Evolutionary conservation across 306 rosid genomes (phyloP), one percentile per base, ranked within the genome.

Genomic region (Herpetospermum pedunculosum): DNA sequence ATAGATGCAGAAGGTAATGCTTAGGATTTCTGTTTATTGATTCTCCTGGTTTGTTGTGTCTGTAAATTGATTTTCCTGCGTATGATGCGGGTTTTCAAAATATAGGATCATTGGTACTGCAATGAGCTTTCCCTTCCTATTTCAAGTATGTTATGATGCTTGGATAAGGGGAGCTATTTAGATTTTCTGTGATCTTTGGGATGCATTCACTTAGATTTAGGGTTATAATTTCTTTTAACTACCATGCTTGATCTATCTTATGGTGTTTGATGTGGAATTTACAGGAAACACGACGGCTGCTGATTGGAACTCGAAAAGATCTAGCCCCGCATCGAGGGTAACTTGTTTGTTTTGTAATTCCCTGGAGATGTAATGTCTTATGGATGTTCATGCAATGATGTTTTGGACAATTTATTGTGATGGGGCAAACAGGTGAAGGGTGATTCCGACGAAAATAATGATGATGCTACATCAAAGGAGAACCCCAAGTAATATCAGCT

Each of bases 1-100:
- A 40, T 70, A 18, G 96, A 92, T 64, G 76, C 86, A 59, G 96
- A 89, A 81, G 97, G 98, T 93, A 84, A 32, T 78, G 29, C 41
- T 55, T 44, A n/a, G 71, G 25, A 77, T 41, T 43, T 46, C 15
- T 54, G 73, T 48, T 70, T 37, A 5, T 9, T 29, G 25, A 19
- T 16, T 67, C 26, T 47, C 14, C 41, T 25, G 58, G 26, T 70
- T 70, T 29, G 38, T 26, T 46, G 40, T 5, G 16, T 46, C 37
- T 19, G 41, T 48, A 15, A 41, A 28, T 70, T 28, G 41, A 26
- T 16, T 2, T 34, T 62, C 44, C 40, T 30, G 34, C 65, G 4
- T 28, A 57, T 14, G 35, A 55, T 5, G 35, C 34, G 5, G 35
- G 8, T 55, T 28, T 57, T 28, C 19, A 28, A 28, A 57, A 14